Percentiles rank a stretch among this genome's conserved stretches.
Evolutionary conservation across 495 filamentous ascomycete genomes (phyloP).

Genomic region (Penicillium psychrofluorescens): DNA sequence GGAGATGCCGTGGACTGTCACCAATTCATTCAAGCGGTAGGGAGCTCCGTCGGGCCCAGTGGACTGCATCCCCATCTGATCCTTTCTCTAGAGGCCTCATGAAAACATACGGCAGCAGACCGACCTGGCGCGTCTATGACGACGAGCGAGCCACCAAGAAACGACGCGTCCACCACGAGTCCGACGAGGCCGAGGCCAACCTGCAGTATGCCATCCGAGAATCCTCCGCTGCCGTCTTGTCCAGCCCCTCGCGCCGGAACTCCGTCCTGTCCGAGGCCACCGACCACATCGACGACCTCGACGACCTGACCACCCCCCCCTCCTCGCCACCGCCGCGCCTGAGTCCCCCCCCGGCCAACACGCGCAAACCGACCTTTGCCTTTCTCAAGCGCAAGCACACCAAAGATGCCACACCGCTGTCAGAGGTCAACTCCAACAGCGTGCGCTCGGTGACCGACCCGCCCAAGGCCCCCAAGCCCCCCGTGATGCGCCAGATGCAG

Average conservation of each 20-base stretch:
- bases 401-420: conserved; percentile 24
- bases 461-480: conserved; percentile 26
- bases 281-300: conserved; percentile 26
- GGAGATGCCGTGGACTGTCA: conserved; percentile 50
- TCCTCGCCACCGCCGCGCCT: conserved; percentile 50
- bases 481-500: conserved; percentile 53
- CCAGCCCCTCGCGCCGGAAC: conserved; percentile 43
- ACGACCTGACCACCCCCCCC: conserved; percentile 42
- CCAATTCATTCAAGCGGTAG: conserved; percentile 52
- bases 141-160: conserved; percentile 40
- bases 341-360: conserved; percentile 48
- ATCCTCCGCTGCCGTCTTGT: conserved; percentile 41
- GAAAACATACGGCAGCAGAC: conserved; percentile 47
- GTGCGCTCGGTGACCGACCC: conserved; percentile 35
- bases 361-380: conserved; percentile 45
- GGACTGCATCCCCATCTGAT: too few species aligned
- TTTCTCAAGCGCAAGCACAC: conserved; percentile 48
- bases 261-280: conserved; percentile 39
- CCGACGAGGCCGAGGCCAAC: conserved; percentile 40
- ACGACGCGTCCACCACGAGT: conserved; percentile 39
- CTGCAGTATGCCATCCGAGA: conserved; percentile 43
- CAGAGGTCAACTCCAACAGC: conserved; percentile 45
- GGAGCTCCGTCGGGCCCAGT: neutral
- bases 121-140: conserved; percentile 42
- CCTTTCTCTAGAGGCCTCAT: conserved; percentile 35